phyloP scores from a whole-genome alignment of 139 green algal species.

The Micractinium sp. region DNA sequence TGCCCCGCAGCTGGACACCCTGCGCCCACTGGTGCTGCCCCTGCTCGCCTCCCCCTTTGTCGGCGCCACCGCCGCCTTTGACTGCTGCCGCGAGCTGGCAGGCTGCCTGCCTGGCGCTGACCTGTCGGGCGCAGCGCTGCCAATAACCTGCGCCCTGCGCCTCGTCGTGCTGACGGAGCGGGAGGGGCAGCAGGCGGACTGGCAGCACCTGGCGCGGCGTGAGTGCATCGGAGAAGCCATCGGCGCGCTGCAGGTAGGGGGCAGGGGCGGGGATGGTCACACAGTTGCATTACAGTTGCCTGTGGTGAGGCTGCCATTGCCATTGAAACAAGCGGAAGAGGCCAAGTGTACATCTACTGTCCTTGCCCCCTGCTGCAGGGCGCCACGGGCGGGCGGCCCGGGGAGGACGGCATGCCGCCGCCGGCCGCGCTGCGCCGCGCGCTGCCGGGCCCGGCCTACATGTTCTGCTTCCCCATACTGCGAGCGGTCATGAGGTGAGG shows the following conservation, averaged over 20 bases:
- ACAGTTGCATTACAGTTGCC: too few relatives aligned
- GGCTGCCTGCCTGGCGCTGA: conserved; percentile 63
- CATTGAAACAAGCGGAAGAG: too few relatives aligned
- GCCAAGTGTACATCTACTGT: too few relatives aligned
- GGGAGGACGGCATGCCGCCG: neutral
- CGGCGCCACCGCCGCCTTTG: conserved; percentile 69
- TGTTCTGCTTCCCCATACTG: conserved; percentile 83
- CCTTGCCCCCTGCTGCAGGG: too few relatives aligned
- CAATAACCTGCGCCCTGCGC: conserved; percentile 64
- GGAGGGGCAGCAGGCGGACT: conserved; percentile 33
- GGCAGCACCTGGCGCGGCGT: conserved; percentile 47
- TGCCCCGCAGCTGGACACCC: conserved; percentile 60
- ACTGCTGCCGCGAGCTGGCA: conserved; percentile 61
- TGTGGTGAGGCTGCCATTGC: too few relatives aligned
- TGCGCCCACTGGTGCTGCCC: conserved; percentile 66
- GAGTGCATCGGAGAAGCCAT: conserved; percentile 53
- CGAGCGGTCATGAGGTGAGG: conserved; percentile 40
- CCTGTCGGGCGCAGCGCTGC: conserved; percentile 38
- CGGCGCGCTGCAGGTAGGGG: conserved; percentile 43
- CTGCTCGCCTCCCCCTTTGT: conserved; percentile 76
- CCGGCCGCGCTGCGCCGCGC: conserved; percentile 17
- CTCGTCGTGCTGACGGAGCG: conserved; percentile 58
- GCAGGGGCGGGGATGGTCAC: neutral
- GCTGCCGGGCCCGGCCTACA: conserved; percentile 69
- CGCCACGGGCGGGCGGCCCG: conserved; percentile 28